phyloP scores from a whole-genome alignment of 2,329 filamentous ascomycete genomes.

The Pyrenophora teres region DNA sequence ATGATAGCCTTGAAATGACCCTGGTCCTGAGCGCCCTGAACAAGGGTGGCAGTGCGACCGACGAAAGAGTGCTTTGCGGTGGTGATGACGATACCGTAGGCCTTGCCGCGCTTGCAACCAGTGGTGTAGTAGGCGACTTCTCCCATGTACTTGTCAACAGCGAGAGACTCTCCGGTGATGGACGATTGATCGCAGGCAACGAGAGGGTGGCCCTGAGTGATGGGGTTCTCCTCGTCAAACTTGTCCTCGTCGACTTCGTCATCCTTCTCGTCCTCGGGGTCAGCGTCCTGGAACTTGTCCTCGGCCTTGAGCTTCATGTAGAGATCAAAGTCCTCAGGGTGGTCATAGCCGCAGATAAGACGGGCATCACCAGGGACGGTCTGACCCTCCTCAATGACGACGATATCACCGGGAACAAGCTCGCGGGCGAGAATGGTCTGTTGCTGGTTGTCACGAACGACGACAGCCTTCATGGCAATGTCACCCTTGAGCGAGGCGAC shows the following conservation, averaged over 20 bases:
- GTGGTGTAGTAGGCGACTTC: constrained; percentile 79
- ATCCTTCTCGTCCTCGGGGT: constrained; percentile 65
- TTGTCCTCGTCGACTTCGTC: constrained; percentile 64
- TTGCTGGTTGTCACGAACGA: constrained; percentile 70
- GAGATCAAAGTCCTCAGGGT: constrained; percentile 68
- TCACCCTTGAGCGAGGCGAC: constrained; percentile 72
- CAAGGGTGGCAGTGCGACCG: constrained; percentile 73
- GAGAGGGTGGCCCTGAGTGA: constrained; percentile 67
- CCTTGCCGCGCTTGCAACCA: constrained; percentile 80
- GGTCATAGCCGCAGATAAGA: constrained; percentile 73
- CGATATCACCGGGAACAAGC: constrained; percentile 76
- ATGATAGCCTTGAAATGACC: constrained; percentile 74
- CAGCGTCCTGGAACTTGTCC: constrained; percentile 59
- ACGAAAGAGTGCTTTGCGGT: constrained; percentile 76
- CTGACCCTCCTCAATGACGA: constrained; percentile 73
- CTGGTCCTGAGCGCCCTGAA: constrained; percentile 74
- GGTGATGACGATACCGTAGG: constrained; percentile 69
- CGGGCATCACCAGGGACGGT: constrained; percentile 72
- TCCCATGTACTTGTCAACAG: constrained; percentile 79
- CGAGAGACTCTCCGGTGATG: constrained; percentile 80
- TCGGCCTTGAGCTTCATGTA: constrained; percentile 67
- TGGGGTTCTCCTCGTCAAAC: constrained; percentile 57
- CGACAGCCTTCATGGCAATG: constrained; percentile 74
- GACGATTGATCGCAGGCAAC: constrained; percentile 78
- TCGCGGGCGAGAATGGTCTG: constrained; percentile 73